Conservation (phyloP, 768 basidiomycete genomes). For the Plicaturopsis crispa region DNA sequence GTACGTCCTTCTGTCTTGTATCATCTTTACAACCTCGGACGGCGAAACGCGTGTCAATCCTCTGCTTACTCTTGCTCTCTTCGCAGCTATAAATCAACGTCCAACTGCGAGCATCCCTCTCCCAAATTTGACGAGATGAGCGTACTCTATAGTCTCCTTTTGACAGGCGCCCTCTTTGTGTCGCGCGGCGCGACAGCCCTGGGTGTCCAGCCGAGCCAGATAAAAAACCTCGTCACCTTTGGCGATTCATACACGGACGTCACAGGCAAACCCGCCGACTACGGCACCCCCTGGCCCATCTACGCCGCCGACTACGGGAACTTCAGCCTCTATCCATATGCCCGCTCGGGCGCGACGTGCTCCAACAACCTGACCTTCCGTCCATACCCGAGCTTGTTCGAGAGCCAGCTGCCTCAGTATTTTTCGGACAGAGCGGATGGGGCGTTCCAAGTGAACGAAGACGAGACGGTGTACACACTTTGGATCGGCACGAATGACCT, state of each 20-base stretch:
- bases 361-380: constrained; percentile 20
- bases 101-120: no score
- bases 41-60: no score
- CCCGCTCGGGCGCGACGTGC: constrained; percentile 27
- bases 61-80: no score
- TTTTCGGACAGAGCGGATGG: no score
- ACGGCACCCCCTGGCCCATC: constrained; percentile 22
- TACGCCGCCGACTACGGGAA: constrained; percentile 23
- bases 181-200: no score
- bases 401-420: constrained; percentile 23
- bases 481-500: constrained; percentile 30
- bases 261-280: constrained; percentile 10
- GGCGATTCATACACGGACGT: constrained; percentile 28
- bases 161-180: no score
- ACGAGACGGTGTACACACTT: constrained; percentile 27
- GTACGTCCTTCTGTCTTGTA: no score
- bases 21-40: no score
- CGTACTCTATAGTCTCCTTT: no score
- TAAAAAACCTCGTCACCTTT: constrained; percentile 27
- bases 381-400: constrained; percentile 21
- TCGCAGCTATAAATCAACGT: no score
- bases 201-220: constrained; percentile 11
- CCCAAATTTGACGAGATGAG: no score
- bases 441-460: constrained; percentile 13
- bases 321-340: constrained; percentile 25